Evolutionary conservation across 2,329 filamentous ascomycete species (phyloP), one percentile per base, ranked within the genome.

Genomic region (Colletotrichum caudatum): DNA sequence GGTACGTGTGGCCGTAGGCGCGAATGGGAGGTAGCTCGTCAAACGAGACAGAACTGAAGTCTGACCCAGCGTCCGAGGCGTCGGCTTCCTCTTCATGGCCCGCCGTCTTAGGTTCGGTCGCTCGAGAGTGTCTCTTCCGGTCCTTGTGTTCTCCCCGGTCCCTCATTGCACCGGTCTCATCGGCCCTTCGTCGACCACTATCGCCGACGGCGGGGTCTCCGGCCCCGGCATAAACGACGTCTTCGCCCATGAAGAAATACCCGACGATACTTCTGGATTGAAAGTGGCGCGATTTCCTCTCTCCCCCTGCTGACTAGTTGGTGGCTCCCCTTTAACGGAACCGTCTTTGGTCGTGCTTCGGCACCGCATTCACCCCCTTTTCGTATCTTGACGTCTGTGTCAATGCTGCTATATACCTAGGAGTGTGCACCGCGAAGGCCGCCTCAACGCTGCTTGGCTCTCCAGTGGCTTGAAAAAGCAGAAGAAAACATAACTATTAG

Each of bases 1-100:
- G 79, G 69, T 82, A 82, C n/a, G 75, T 77, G 64, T 81, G 80
- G 9, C 77, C 80, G 69, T 80, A 80, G 54, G 77, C 78, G 69
- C 72, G 76, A 29, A 82, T 81, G 44, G 78, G 76, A 46, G 79
- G 78, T 12, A 80, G 73, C 3, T 76, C 74, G 56, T 78, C 77
- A 41, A 72, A 64, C 1, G 80, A 81, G 51, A 80, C 79, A 53
- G 80, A 79, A 37, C 73, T 73, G 73, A 79, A 81, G 63, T 80
- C 77, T 37, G 80, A 81, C 23, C 68, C 76, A 39, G 65, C 66
- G 9, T 73, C 72, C 48, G 79, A 79, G 66, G 76, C 77, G 37
- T 75, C 75, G 54, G 76, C 75, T 14, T 74, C 70, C 18, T 76
- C 76, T 35, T 44, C 67, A n/a, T 35, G 16, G 48, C 29, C 20